Base-by-base conservation (phyloP, 208 protist species). In the Angomonas ambiguus region DNA sequence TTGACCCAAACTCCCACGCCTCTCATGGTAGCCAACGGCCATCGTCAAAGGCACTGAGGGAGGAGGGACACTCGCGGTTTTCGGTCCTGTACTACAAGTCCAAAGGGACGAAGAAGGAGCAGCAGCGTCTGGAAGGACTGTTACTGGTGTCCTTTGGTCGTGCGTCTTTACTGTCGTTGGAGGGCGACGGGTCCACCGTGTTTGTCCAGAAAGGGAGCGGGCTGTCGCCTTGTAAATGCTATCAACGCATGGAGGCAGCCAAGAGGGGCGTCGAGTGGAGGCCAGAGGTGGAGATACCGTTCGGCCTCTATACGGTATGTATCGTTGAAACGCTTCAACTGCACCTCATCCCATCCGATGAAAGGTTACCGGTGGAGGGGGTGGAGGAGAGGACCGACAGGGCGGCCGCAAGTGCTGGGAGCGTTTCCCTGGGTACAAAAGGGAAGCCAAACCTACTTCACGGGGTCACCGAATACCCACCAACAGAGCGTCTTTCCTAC, bases 281-380 rank as follows among this genome's bases (percentile, higher is more conserved):
- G 16, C 31, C 49, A 11, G 82, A 82, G 2, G 77, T 80, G 48
- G 76, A 89, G 75, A 48, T 91, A 32, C 42, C 20, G 20, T 2
- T 94, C 0, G 69, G 65, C 22, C 60, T 45, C 30, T 94, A 79
- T 61, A 34, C 60, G 20, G 74, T 91, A 18, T 73, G 85, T 49
- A 77, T 94, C 32, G 72, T 80, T 57, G 76, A 88, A 57, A 74
- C 77, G 4, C 79, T 87, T 66, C 71, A 78, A 38, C 77, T 94
- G 10, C 88, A 94, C 66, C 57, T 92, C 13, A 67, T 92, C 28
- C 83, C 88, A 16, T 83, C 85, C 42, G 65, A 62, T 6, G 42
- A 58, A 6, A 16, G 3, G 66, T 28, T 27, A 5, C 24, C 31
- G 31, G 65, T 16, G 31, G 49, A 66, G 62, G 22, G 31, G 2